phyloP scores from a whole-genome alignment of 2,329 filamentous ascomycete genomes.

The Phialocephala subalpina region DNA sequence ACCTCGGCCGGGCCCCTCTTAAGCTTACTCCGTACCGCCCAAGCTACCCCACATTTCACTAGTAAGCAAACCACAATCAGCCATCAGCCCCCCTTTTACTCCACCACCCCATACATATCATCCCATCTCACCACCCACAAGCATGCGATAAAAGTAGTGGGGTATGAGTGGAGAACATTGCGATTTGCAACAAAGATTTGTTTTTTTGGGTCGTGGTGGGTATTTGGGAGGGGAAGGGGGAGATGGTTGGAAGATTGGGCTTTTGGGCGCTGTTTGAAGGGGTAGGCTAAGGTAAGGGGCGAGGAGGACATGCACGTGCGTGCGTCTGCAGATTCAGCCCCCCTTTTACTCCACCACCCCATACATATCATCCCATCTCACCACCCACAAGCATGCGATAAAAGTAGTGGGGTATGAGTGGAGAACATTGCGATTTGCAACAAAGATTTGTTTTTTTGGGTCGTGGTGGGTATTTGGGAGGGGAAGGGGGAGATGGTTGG shows the following conservation, averaged over 20 bases:
- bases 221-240: neutral
- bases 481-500: neutral
- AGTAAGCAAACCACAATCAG: neutral
- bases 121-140: neutral
- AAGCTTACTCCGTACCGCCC: too few species aligned
- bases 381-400: neutral
- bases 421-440: constrained; percentile 5
- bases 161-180: constrained; percentile 4
- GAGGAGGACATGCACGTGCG: neutral
- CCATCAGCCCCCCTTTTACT: neutral
- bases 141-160: neutral
- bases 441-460: neutral
- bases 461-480: neutral
- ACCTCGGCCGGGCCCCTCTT: neutral
- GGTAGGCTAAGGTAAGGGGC: neutral
- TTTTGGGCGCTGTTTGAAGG: neutral
- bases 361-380: neutral
- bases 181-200: constrained; percentile 1
- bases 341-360: neutral
- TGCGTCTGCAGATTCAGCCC: neutral
- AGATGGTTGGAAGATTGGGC: neutral
- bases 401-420: neutral
- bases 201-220: neutral
- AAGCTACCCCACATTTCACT: constrained; percentile 4
- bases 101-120: neutral